Conservation (phyloP, 208 protist species). For the Histomonas meleagridis region DNA sequence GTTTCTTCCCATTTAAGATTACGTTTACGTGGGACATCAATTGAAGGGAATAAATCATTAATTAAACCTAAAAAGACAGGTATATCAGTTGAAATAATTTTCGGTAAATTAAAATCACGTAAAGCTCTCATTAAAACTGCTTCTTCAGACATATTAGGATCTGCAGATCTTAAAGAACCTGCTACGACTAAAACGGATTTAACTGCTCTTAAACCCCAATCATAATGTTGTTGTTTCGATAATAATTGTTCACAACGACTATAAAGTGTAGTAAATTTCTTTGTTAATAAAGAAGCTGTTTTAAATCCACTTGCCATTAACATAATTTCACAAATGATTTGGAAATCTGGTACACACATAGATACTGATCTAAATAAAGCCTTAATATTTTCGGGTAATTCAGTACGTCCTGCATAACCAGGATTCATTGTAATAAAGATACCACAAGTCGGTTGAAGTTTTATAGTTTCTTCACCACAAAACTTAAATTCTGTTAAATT, state of each 20-base stretch:
- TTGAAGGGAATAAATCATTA: constrained; percentile 82
- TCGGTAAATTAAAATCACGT: constrained; percentile 88
- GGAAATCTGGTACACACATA: constrained; percentile 90
- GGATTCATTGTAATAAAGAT: constrained; percentile 96
- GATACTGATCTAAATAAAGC: constrained; percentile 62
- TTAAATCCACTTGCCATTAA: constrained; percentile 84
- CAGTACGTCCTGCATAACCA: constrained; percentile 83
- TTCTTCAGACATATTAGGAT: constrained; percentile 76
- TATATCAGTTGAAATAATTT: constrained; percentile 86
- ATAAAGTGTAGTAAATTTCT: constrained; percentile 94
- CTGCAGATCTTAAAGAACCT: constrained; percentile 78
- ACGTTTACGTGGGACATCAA: constrained; percentile 76
- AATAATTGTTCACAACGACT: constrained; percentile 82
- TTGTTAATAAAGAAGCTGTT: constrained; percentile 77
- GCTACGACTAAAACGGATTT: constrained; percentile 89
- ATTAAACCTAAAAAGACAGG: constrained; percentile 84
- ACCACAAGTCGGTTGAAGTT: constrained; percentile 59
- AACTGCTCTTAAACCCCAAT: constrained; percentile 94
- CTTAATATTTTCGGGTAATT: constrained; percentile 57
- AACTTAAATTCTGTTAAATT: constrained; percentile 70
- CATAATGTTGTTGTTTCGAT: constrained; percentile 90
- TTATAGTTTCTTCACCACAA: constrained; percentile 60
- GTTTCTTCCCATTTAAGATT: constrained; percentile 71
- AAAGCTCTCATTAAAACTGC: constrained; percentile 86
- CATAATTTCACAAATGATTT: constrained; percentile 96